phyloP scores from a whole-genome alignment of 352 stramenopile genomes.

The Pythium pyrilobum region DNA sequence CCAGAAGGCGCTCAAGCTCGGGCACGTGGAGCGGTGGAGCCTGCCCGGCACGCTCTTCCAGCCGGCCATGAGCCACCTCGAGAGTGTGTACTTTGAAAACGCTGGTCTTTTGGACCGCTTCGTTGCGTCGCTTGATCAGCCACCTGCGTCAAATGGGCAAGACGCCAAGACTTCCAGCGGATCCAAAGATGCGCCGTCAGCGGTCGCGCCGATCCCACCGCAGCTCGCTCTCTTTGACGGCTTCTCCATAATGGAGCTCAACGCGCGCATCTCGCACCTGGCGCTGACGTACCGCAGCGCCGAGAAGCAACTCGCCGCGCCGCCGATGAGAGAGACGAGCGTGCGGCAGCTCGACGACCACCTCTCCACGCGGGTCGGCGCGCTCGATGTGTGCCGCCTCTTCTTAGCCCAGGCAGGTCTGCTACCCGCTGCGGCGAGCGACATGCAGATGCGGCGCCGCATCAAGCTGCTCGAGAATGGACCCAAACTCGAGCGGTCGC shows the following conservation, averaged over 20 bases:
- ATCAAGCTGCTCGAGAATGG: slow-evolving; percentile 80
- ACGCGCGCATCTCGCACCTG: slow-evolving; percentile 65
- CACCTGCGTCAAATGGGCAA: slow-evolving; percentile 13
- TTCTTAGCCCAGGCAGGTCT: slow-evolving; percentile 76
- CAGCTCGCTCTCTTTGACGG: slow-evolving; percentile 78
- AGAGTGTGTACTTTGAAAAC: slow-evolving; percentile 64
- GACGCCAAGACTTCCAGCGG: slow-evolving; percentile 20
- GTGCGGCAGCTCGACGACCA: slow-evolving; percentile 26
- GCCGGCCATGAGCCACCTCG: slow-evolving; percentile 57
- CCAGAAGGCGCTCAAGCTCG: slow-evolving; percentile 29
- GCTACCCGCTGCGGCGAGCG: slow-evolving; percentile 54
- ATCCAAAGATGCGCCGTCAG: slow-evolving; percentile 1
- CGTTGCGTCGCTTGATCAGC: slow-evolving; percentile 59
- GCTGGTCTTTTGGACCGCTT: slow-evolving; percentile 76
- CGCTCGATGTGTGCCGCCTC: slow-evolving; percentile 76
- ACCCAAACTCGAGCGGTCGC: slow-evolving; percentile 69
- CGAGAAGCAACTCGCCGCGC: slow-evolving; percentile 25
- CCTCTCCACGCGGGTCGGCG: slow-evolving; percentile 45
- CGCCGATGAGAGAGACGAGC: slow-evolving; percentile 37
- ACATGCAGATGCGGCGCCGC: slow-evolving; percentile 43
- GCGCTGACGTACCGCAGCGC: slow-evolving; percentile 20
- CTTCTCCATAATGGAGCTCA: slow-evolving; percentile 87
- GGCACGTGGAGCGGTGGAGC: slow-evolving; percentile 14
- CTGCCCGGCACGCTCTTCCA: slow-evolving; percentile 61
- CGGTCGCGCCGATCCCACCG: slow-evolving; percentile 38